Conservation (phyloP, 202 grass and related monocot genomes). For the Cymbopogon flexuosus region DNA sequence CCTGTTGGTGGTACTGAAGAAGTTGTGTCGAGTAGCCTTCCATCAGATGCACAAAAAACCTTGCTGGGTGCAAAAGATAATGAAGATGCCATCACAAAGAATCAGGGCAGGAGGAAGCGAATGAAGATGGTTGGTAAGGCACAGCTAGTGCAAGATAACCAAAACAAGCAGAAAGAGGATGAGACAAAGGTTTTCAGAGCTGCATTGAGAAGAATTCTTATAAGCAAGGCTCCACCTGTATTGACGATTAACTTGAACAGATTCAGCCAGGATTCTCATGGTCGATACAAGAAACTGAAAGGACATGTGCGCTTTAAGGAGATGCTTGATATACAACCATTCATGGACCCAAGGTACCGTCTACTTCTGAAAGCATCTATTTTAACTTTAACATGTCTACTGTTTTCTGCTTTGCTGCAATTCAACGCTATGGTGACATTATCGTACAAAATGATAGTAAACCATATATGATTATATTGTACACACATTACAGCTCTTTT, state of each 20-base stretch:
- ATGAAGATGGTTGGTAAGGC: conserved; percentile 39
- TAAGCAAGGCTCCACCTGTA: conserved; percentile 63
- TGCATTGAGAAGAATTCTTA: conserved; percentile 86
- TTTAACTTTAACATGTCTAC: not conserved
- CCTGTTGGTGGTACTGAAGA: conserved; percentile 36
- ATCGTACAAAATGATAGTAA: not conserved
- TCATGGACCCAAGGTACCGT: conserved; percentile 70
- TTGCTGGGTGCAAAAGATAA: conserved; percentile 30
- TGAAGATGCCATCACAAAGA: conserved; percentile 36
- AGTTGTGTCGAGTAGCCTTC: conserved; percentile 35
- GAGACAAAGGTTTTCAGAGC: conserved; percentile 57
- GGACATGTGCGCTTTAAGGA: conserved; percentile 82
- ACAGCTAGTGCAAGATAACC: conserved; percentile 33
- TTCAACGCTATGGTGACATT: not conserved
- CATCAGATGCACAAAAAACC: conserved; percentile 31
- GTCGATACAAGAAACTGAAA: conserved; percentile 76
- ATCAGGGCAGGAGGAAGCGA: conserved; percentile 38
- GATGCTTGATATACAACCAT: conserved; percentile 71
- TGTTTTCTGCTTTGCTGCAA: not conserved
- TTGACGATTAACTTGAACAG: conserved; percentile 92
- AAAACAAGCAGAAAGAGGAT: conserved; percentile 38
- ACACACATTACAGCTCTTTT: not conserved
- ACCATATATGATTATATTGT: not conserved
- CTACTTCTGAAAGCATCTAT: not conserved
- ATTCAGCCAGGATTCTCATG: conserved; percentile 76